Evolutionary conservation across 441 rosid species (phyloP).

Genomic region (Hura crepitans): DNA sequence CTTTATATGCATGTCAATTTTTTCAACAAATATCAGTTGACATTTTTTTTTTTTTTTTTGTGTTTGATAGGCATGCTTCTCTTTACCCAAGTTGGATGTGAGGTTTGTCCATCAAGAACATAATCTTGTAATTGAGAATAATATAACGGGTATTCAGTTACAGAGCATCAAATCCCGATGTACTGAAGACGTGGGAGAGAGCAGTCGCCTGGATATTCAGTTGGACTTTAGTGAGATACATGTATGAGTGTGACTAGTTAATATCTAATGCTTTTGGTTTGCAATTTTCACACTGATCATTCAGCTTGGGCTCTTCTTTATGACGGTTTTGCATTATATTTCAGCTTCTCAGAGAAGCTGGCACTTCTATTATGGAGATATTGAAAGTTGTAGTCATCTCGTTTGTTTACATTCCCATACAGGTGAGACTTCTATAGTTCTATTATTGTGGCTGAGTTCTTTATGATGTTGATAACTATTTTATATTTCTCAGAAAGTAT

Average conservation of each 20-base stretch:
- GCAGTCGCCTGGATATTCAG: slow-evolving; percentile 10
- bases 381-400: slow-evolving; percentile 78
- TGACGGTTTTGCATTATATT: slow-evolving; percentile 34
- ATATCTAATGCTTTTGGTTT: slow-evolving; percentile 28
- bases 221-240: slow-evolving; percentile 65
- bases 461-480: neutral
- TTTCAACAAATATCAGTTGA: neutral
- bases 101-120: slow-evolving; percentile 70
- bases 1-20: neutral
- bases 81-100: slow-evolving; percentile 76
- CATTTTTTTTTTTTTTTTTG: slow-evolving; percentile 21
- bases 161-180: slow-evolving; percentile 65
- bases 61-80: slow-evolving; percentile 62
- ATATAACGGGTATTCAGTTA: slow-evolving; percentile 79
- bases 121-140: slow-evolving; percentile 63
- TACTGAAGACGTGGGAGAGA: slow-evolving; percentile 36
- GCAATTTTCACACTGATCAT: slow-evolving; percentile 23
- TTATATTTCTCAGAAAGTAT: neutral
- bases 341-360: slow-evolving; percentile 87
- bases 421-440: slow-evolving; percentile 48
- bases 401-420: slow-evolving; percentile 68
- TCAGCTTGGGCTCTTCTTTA: slow-evolving; percentile 24
- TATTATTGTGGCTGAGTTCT: slow-evolving; percentile 16
- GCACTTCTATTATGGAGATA: slow-evolving; percentile 79
- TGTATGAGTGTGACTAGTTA: slow-evolving; percentile 43